phyloP scores from a whole-genome alignment of 345 rosid genomes.

The Gynandropsis gynandra region DNA sequence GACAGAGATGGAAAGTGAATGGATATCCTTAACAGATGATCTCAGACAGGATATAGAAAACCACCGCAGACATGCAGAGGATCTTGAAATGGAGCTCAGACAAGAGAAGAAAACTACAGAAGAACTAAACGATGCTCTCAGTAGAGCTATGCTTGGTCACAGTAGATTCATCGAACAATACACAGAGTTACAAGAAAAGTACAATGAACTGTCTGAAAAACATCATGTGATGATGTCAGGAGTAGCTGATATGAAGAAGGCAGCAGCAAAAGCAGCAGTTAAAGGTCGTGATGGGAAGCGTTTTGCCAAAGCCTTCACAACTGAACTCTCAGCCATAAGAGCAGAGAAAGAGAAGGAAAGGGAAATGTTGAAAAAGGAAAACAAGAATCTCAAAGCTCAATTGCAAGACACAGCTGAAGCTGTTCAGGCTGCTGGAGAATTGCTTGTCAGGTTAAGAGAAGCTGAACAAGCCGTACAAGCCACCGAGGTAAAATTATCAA shows the following conservation, averaged over 20 bases:
- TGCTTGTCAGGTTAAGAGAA: constrained; percentile 77
- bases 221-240: constrained; percentile 76
- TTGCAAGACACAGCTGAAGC: constrained; percentile 93
- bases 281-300: constrained; percentile 63
- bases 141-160: constrained; percentile 80
- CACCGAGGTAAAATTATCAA: constrained; percentile 52
- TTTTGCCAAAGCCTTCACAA: constrained; percentile 65
- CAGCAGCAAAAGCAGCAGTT: constrained; percentile 69
- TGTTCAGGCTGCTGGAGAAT: constrained; percentile 96
- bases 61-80: constrained; percentile 65
- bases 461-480: constrained; percentile 72
- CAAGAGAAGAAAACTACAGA: constrained; percentile 58
- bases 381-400: constrained; percentile 68
- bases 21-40: constrained; percentile 95
- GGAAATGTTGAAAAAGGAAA: constrained; percentile 70
- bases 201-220: constrained; percentile 61
- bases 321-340: constrained; percentile 72
- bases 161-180: constrained; percentile 93
- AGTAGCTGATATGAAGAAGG: constrained; percentile 76
- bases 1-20: constrained; percentile 97
- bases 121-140: constrained; percentile 79
- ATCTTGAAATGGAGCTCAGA: constrained; percentile 57
- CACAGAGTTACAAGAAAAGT: constrained; percentile 74
- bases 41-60: constrained; percentile 73
- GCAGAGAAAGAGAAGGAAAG: constrained; percentile 79